These are phyloP conservation scores for Venturia aucupariae DNA, from an alignment of 2,329 filamentous ascomycete species.

Conservation along the genomic window DNA sequence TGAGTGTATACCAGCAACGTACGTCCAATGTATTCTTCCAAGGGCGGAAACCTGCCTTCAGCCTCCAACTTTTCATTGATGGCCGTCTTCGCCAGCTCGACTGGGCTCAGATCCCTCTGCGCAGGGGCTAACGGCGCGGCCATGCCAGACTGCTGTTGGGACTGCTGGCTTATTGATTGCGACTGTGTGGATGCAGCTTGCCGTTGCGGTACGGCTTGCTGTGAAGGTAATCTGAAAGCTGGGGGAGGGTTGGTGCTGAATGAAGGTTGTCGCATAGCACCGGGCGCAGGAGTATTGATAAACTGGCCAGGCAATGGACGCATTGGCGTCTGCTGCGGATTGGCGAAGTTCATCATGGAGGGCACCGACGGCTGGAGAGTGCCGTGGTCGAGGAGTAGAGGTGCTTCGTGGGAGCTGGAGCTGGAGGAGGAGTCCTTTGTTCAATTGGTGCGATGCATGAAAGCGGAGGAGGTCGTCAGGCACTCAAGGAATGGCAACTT, in stretches of 20 bases:
- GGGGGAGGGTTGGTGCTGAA: constrained; percentile 28
- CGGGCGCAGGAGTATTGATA: constrained; percentile 59
- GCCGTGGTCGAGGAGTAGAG: background rate
- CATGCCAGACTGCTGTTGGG: background rate
- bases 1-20: constrained; percentile 34
- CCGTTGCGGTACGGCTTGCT: background rate
- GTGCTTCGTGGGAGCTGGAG: background rate
- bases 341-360: background rate
- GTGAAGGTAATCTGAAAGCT: constrained; percentile 32
- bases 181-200: background rate
- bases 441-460: background rate
- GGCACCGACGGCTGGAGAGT: background rate
- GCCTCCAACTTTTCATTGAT: constrained; percentile 69
- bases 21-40: constrained; percentile 86
- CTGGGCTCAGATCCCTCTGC: constrained; percentile 33
- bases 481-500: background rate
- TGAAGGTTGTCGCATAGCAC: constrained; percentile 23
- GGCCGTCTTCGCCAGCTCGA: constrained; percentile 71
- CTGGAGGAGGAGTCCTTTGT: constrained; percentile 2
- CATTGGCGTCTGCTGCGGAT: constrained; percentile 47
- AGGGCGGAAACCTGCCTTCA: constrained; percentile 75
- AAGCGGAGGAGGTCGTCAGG: background rate
- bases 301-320: constrained; percentile 68
- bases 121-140: background rate
- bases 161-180: background rate